A percentile compares a stretch with the other conserved stretches of the same genome.
Conservation (phyloP, 305 asterid species). For the Stenogyne calaminthoides region DNA sequence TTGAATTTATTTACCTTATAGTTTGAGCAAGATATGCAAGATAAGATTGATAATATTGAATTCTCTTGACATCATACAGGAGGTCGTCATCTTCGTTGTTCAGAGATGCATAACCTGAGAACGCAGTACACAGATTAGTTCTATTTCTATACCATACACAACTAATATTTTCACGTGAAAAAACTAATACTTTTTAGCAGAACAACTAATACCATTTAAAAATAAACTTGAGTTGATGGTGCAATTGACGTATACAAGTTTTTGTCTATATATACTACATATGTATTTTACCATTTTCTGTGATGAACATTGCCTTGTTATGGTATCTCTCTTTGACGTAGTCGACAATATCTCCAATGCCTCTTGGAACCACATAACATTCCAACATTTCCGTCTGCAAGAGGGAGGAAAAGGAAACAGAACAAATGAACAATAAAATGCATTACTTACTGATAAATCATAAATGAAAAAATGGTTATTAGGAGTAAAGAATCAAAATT, state of each 20-base stretch:
- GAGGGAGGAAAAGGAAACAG: constrained; percentile 10
- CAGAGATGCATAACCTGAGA: constrained; percentile 65
- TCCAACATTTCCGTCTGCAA: constrained; percentile 59
- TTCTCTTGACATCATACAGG: constrained; percentile 55
- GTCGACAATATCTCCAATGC: constrained; percentile 60
- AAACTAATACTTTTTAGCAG: too few species aligned
- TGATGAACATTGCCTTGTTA: constrained; percentile 72
- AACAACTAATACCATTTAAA: neutral
- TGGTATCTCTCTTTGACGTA: constrained; percentile 64
- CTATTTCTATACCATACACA: too few species aligned
- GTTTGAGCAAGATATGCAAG: constrained; percentile 66
- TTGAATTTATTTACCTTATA: constrained; percentile 49
- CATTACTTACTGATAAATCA: neutral
- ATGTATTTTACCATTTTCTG: constrained; percentile 64
- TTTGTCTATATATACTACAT: neutral
- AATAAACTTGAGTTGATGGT: too few species aligned
- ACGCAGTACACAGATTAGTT: constrained; percentile 17
- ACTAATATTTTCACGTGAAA: neutral
- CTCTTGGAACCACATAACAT: constrained; percentile 70
- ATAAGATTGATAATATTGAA: constrained; percentile 58
- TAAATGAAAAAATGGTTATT: neutral
- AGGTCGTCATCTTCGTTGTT: constrained; percentile 34
- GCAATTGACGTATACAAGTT: neutral
- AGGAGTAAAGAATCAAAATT: neutral
- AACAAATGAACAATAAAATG: neutral